Percentiles rank a stretch among this genome's conserved stretches.
These are phyloP conservation scores for Mortierella sp. DNA, from an alignment of 371 early-diverging fungal genomes.

Conservation along the genomic window DNA sequence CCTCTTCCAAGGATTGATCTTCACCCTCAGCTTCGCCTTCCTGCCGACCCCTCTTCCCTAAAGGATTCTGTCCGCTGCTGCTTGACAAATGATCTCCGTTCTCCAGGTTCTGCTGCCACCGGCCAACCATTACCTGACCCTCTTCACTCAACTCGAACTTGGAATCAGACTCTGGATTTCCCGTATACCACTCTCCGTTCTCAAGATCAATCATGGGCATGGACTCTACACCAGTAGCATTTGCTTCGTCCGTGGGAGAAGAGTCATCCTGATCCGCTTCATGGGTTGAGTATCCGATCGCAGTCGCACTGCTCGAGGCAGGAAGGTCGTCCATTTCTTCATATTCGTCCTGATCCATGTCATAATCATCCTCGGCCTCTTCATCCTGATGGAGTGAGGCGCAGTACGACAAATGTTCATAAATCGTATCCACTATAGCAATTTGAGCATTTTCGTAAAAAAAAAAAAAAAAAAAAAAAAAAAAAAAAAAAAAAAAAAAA, in stretches of 20 bases:
- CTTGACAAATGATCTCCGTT: background rate
- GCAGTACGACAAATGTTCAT: slow-evolving; percentile 78
- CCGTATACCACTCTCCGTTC: slow-evolving; percentile 48
- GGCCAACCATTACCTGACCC: slow-evolving; percentile 48
- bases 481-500: background rate
- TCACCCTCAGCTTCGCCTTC: slow-evolving; percentile 8
- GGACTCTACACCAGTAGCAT: slow-evolving; percentile 7
- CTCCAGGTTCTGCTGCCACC: slow-evolving; percentile 24
- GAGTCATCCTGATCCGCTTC: background rate
- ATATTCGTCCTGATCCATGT: slow-evolving; percentile 54
- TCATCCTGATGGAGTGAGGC: slow-evolving; percentile 80
- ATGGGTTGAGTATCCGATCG: slow-evolving; percentile 16
- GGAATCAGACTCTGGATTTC: slow-evolving; percentile 40
- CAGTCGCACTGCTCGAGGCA: slow-evolving; percentile 27
- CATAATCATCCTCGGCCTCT: slow-evolving; percentile 58
- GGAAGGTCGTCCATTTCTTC: slow-evolving; percentile 38
- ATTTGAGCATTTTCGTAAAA: slow-evolving; percentile 3
- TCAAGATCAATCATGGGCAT: slow-evolving; percentile 46
- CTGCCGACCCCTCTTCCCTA: slow-evolving; percentile 29
- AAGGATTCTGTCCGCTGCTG: background rate
- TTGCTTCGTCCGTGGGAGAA: background rate
- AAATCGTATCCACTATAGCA: slow-evolving; percentile 74
- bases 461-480: background rate
- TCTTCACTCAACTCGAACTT: slow-evolving; percentile 48
- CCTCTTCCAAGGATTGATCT: background rate